These are phyloP conservation scores for Nakaseomyces bracarensis DNA, from an alignment of 1,139 yeast genomes.

Conservation along the genomic window DNA sequence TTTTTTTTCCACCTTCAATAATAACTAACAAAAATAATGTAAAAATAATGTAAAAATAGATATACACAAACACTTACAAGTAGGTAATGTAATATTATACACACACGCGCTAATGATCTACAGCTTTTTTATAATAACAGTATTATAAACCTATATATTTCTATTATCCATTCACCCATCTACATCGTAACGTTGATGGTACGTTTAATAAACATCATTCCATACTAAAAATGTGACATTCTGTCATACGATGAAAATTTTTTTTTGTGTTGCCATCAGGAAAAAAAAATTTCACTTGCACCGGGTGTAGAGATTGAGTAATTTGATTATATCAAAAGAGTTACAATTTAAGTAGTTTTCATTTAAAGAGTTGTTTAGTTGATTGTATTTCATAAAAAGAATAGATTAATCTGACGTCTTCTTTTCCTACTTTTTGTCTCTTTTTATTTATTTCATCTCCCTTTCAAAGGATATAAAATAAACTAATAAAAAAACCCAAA, in stretches of 20 bases:
- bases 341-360: no score
- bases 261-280: not conserved
- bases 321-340: no score
- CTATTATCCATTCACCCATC: not conserved
- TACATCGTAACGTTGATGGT: no score
- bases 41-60: no score
- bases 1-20: no score
- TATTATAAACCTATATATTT: not conserved
- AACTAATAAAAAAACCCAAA: conserved; percentile 1
- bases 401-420: not conserved
- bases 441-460: not conserved
- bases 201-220: not conserved
- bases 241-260: not conserved
- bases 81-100: no score
- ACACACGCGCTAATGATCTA: no score
- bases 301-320: no score
- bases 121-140: no score
- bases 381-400: not conserved
- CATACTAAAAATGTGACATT: not conserved
- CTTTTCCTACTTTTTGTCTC: not conserved
- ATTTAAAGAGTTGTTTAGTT: not conserved
- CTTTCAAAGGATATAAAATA: not conserved
- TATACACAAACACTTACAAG: no score
- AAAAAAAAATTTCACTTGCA: not conserved
- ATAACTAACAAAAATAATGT: no score